Evolutionary conservation across 2,329 filamentous ascomycete species (phyloP).

Genomic region (Pseudopyricularia javanii): DNA sequence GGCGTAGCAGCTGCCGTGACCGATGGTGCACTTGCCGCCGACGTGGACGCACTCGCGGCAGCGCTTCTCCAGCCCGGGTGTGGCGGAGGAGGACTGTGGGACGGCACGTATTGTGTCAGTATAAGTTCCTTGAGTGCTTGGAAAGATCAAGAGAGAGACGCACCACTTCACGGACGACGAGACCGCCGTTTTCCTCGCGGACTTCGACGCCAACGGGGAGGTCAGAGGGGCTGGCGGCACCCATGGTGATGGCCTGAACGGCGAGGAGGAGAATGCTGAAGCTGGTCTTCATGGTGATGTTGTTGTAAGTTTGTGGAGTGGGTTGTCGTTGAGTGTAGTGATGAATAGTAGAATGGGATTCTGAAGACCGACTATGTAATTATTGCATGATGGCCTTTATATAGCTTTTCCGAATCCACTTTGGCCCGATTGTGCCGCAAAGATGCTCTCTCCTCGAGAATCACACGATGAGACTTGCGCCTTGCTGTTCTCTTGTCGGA

Average conservation of each 20-base stretch:
- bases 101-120: background rate
- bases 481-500: too few relatives aligned
- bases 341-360: too few relatives aligned
- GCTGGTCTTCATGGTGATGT: background rate
- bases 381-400: too few relatives aligned
- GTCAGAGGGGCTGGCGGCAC: background rate
- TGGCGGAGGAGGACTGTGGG: background rate
- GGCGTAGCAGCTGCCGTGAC: constrained; percentile 1
- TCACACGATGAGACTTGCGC: too few relatives aligned
- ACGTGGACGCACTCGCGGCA: constrained; percentile 1
- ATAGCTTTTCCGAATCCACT: too few relatives aligned
- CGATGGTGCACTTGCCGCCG: background rate
- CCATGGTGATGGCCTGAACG: constrained; percentile 10
- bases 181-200: background rate
- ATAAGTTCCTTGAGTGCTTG: background rate
- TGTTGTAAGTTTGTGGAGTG: too few relatives aligned
- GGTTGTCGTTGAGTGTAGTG: too few relatives aligned
- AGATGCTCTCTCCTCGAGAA: too few relatives aligned
- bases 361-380: too few relatives aligned
- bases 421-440: too few relatives aligned
- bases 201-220: background rate
- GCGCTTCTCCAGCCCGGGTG: background rate
- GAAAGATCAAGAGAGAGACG: background rate
- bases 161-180: background rate
- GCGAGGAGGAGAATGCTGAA: constrained; percentile 9